A percentile compares a stretch with the other conserved stretches of the same genome.
phyloP scores from a whole-genome alignment of 495 filamentous ascomycete genomes.

The Penicillium goetzii region DNA sequence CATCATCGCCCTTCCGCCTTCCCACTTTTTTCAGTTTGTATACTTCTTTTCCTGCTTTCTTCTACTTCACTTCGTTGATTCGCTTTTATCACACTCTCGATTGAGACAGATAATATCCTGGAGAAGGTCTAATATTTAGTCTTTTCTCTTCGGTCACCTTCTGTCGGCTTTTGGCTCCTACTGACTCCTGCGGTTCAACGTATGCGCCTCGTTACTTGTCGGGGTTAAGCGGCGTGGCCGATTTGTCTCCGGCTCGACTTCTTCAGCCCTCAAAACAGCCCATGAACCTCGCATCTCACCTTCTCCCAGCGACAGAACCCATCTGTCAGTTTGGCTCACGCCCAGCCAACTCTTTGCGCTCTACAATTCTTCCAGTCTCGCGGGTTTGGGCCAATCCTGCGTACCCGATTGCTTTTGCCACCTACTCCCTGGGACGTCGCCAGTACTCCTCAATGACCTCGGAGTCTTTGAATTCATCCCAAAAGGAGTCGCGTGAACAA shows the following conservation, averaged over 20 bases:
- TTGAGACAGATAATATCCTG: background rate
- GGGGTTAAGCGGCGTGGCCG: slow-evolving; percentile 35
- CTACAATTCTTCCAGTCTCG: slow-evolving; percentile 22
- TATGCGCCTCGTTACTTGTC: slow-evolving; percentile 22
- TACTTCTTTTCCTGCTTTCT: slow-evolving; percentile 1
- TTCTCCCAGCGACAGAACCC: slow-evolving; percentile 19
- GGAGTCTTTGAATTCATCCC: slow-evolving; percentile 41
- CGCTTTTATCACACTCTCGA: background rate
- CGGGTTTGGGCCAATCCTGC: slow-evolving; percentile 29
- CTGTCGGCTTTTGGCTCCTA: slow-evolving; percentile 12
- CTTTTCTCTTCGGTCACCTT: slow-evolving; percentile 12
- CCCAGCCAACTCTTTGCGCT: slow-evolving; percentile 6
- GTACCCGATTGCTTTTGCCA: slow-evolving; percentile 26
- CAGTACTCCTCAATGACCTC: slow-evolving; percentile 47
- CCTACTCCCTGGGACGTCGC: slow-evolving; percentile 19
- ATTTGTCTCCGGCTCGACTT: slow-evolving; percentile 30
- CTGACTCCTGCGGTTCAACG: slow-evolving; percentile 9
- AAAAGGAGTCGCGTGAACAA: slow-evolving; percentile 35
- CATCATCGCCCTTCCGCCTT: slow-evolving; percentile 24
- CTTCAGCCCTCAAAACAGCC: slow-evolving; percentile 13
- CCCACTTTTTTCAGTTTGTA: slow-evolving; percentile 14
- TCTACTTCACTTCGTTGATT: background rate
- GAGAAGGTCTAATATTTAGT: background rate
- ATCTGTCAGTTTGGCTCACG: slow-evolving; percentile 15
- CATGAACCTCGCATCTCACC: slow-evolving; percentile 21